Percentiles rank a stretch among this genome's conserved stretches.
Evolutionary conservation across 352 stramenopile genomes (phyloP).

Genomic region (Globisporangium spiculum): DNA sequence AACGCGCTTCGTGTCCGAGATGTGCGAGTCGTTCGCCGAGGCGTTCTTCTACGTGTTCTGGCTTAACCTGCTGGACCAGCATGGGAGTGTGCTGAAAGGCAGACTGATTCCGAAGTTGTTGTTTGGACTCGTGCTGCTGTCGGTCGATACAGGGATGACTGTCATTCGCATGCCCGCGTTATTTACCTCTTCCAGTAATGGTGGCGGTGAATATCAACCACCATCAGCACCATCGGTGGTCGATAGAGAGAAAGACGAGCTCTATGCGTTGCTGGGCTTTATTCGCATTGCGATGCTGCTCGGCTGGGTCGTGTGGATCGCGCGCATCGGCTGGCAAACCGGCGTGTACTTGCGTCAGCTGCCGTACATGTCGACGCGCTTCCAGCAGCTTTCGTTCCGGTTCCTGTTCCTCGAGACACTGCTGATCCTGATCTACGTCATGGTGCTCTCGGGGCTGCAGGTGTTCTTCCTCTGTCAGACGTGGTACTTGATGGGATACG

Average conservation of each 20-base stretch:
- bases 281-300: slow-evolving; percentile 54
- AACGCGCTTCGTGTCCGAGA: slow-evolving; percentile 63
- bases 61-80: slow-evolving; percentile 79
- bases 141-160: slow-evolving; percentile 56
- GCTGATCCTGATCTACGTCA: slow-evolving; percentile 71
- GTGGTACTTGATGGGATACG: slow-evolving; percentile 68
- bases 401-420: slow-evolving; percentile 79
- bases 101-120: slow-evolving; percentile 29
- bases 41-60: slow-evolving; percentile 79
- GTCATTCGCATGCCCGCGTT: slow-evolving; percentile 62
- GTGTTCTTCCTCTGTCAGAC: slow-evolving; percentile 57
- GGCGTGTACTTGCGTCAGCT: slow-evolving; percentile 58
- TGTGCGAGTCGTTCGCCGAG: slow-evolving; percentile 67
- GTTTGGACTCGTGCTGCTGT: slow-evolving; percentile 46
- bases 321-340: slow-evolving; percentile 50
- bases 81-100: slow-evolving; percentile 21
- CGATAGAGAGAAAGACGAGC: slow-evolving; percentile 28
- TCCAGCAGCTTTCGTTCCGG: slow-evolving; percentile 85
- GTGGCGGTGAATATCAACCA: background rate
- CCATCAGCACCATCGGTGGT: slow-evolving; percentile 2
- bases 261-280: slow-evolving; percentile 72
- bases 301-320: slow-evolving; percentile 74
- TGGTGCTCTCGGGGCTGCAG: slow-evolving; percentile 65
- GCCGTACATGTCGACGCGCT: slow-evolving; percentile 83
- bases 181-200: slow-evolving; percentile 21